phyloP scores from a whole-genome alignment of 495 filamentous ascomycete genomes.

The Emericellopsis terricola region DNA sequence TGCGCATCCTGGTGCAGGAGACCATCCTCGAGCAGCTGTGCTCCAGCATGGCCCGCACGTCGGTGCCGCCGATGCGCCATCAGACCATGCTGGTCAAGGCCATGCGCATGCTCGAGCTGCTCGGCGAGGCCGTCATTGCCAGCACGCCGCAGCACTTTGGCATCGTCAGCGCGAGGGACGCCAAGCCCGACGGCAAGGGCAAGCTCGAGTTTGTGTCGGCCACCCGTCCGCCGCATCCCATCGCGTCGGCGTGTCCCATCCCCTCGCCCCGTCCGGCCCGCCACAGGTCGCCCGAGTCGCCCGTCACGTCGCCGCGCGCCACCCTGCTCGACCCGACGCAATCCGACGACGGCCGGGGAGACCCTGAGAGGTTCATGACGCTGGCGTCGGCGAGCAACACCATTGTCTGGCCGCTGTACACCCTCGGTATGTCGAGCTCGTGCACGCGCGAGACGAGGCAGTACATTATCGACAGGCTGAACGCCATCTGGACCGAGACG shows the following conservation, averaged over 20 bases:
- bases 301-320: constrained; percentile 2
- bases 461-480: constrained; percentile 13
- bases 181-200: constrained; percentile 7
- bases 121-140: constrained; percentile 24
- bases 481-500: constrained; percentile 16
- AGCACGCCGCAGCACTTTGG: constrained; percentile 28
- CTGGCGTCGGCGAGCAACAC: constrained; percentile 17
- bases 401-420: constrained; percentile 19
- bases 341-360: constrained; percentile 7
- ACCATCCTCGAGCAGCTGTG: constrained; percentile 17
- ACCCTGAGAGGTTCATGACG: constrained; percentile 15
- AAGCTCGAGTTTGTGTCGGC: constrained; percentile 11
- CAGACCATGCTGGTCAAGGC: constrained; percentile 11
- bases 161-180: constrained; percentile 9
- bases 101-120: constrained; percentile 11
- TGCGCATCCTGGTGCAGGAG: constrained; percentile 38
- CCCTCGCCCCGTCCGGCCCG: not conserved
- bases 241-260: constrained; percentile 11
- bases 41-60: not conserved
- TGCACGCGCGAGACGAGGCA: constrained; percentile 11
- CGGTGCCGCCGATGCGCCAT: constrained; percentile 7
- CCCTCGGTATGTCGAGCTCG: constrained; percentile 17
- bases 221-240: constrained; percentile 8
- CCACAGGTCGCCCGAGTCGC: not conserved
- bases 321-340: constrained; percentile 15